Base-by-base conservation (phyloP, 2,329 filamentous ascomycete genomes). In the Aspergillus neoniger region DNA sequence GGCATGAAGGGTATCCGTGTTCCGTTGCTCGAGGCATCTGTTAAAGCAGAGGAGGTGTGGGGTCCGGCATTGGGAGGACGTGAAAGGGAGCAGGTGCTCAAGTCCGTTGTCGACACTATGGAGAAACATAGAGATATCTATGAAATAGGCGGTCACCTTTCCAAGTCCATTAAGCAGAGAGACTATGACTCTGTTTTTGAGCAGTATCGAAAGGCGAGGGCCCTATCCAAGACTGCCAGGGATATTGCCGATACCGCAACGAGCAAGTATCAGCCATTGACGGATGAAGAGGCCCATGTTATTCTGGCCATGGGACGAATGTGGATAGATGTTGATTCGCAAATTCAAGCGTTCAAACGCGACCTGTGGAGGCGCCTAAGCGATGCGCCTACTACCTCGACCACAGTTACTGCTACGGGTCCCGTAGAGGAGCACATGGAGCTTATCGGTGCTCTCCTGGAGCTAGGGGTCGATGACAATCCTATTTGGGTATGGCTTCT, bases 31-130 rank as follows among this genome's bases (percentile, higher is more conserved):
- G 95, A 98, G 69, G 91, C 96, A 10, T 92, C 91, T 0, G 90
- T 92, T 62, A 97, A 97, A 76, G 95, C 94, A 0, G 92, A 98
- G 75, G 95, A 99, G 70, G 91, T 99, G 8, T 99, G 96, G 93
- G 95, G 95, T 0, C 95, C 95, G 2, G 94, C 95, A 1, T 78
- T 99, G 39, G 92, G 92, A 41, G 95, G 95, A 3, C 87, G 91
- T 28, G 93, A 98, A 69, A 92, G 94, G 72, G 95, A 98, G 71
- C 91, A 93, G 72, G 89, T 89, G 63, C 82, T 99, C 58, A 96
- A 93, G 74, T 84, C 86, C 0, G 86, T 97, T 8, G 83, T 92
- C 21, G 84, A 85, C 8, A 88, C 89, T 14, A 83, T 99, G 51
- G 90, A 95, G 63, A 87, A 87, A 63, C 91, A 95, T 74, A 89